A percentile compares a stretch with the other conserved stretches of the same genome.
These are phyloP conservation scores for Alternaria longipes DNA, from an alignment of 2,329 filamentous ascomycete genomes.

Conservation along the genomic window DNA sequence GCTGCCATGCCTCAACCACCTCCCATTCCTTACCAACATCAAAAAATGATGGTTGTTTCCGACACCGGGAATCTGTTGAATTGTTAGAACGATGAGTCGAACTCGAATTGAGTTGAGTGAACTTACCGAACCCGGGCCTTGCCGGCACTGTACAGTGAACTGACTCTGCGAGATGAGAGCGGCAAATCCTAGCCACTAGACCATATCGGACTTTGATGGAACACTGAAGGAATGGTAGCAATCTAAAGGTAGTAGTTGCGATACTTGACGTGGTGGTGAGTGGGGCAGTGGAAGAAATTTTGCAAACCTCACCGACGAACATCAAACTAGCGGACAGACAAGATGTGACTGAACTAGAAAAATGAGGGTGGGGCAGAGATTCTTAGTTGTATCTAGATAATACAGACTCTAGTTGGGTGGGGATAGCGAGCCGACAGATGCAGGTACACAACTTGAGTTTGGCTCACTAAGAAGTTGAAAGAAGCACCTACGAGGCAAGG, in stretches of 20 bases:
- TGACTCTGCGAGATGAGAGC: conserved; percentile 22
- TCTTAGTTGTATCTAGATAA: background rate
- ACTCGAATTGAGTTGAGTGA: background rate
- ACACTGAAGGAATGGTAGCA: rapidly evolving
- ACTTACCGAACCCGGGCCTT: conserved; percentile 25
- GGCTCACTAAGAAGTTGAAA: background rate
- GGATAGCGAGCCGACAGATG: background rate
- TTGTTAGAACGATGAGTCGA: conserved; percentile 2
- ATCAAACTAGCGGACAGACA: background rate
- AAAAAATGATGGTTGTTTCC: conserved; percentile 21
- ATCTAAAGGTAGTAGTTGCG: background rate
- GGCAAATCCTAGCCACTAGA: conserved; percentile 29
- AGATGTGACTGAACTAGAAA: background rate
- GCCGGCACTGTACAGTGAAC: conserved; percentile 21
- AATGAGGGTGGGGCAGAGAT: background rate
- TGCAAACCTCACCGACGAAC: background rate
- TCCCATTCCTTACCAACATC: background rate
- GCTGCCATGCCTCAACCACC: background rate
- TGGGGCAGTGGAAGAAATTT: background rate
- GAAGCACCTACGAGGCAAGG: background rate
- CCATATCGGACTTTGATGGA: conserved; percentile 25
- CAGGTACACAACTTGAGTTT: background rate
- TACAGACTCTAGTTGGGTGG: background rate
- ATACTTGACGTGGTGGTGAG: background rate
- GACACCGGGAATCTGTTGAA: conserved; percentile 24